phyloP scores from a whole-genome alignment of 257 asterid species.

The Cinchona pubescens region DNA sequence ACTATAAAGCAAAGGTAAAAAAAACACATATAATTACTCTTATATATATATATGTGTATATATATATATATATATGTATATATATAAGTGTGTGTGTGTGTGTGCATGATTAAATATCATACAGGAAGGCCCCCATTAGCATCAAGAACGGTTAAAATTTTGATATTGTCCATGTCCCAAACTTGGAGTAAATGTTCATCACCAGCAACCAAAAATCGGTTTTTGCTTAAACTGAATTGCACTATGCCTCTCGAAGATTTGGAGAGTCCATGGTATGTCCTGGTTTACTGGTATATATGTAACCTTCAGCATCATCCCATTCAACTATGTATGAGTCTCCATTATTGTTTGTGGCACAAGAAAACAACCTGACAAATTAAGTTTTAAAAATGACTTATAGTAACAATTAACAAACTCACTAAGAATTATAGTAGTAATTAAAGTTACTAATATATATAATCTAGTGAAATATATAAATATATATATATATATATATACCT shows the following conservation, averaged over 20 bases:
- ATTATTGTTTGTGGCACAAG: slow-evolving; percentile 59
- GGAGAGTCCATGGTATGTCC: slow-evolving; percentile 52
- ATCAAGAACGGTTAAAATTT: slow-evolving; percentile 40
- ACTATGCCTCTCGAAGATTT: slow-evolving; percentile 33
- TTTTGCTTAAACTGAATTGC: slow-evolving; percentile 41
- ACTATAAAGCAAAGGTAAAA: slow-evolving; percentile 1
- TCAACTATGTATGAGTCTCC: slow-evolving; percentile 62
- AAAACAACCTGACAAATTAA: slow-evolving; percentile 56
- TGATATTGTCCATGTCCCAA: slow-evolving; percentile 54
- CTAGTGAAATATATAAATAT: too few species aligned
- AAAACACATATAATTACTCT: too few species aligned
- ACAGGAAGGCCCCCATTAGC: slow-evolving; percentile 65
- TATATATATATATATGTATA: too few species aligned
- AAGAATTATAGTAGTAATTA: not conserved
- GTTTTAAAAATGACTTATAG: slow-evolving; percentile 8
- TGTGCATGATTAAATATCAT: too few species aligned
- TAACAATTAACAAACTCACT: not conserved
- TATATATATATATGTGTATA: too few species aligned
- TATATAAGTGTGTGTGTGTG: too few species aligned
- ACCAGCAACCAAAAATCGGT: slow-evolving; percentile 56
- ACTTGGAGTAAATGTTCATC: slow-evolving; percentile 67
- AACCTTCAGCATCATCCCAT: slow-evolving; percentile 59
- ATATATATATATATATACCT: too few species aligned
- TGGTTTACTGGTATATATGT: too few species aligned
- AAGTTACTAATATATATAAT: too few species aligned